Conservation (phyloP, 2,329 filamentous ascomycete genomes). For the Alternaria viburni region DNA sequence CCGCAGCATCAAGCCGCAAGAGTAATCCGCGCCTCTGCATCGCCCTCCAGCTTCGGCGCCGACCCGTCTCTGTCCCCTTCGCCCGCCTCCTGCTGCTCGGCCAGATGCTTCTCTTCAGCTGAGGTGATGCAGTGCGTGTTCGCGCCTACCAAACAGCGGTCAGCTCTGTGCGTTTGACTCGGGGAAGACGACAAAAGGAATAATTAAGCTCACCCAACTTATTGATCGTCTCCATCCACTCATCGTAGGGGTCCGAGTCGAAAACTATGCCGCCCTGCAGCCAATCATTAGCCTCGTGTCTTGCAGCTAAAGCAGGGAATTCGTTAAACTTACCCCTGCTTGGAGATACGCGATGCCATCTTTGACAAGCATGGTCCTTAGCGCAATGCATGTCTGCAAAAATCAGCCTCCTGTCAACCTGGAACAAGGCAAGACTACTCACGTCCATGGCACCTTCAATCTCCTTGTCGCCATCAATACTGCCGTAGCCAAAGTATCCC, state of each 20-base stretch:
- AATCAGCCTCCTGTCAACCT: slow-evolving; percentile 32
- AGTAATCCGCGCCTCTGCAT: slow-evolving; percentile 32
- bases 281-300: slow-evolving; percentile 26
- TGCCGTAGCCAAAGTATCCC: slow-evolving; percentile 92
- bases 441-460: slow-evolving; percentile 85
- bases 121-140: slow-evolving; percentile 88
- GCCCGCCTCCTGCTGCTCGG: slow-evolving; percentile 47
- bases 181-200: background rate
- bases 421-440: slow-evolving; percentile 27
- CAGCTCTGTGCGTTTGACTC: slow-evolving; percentile 18
- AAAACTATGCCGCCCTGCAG: slow-evolving; percentile 45
- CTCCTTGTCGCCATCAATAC: slow-evolving; percentile 66
- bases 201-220: slow-evolving; percentile 68
- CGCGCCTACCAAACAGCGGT: slow-evolving; percentile 54
- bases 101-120: slow-evolving; percentile 74
- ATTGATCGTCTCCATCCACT: slow-evolving; percentile 97
- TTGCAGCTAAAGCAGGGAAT: slow-evolving; percentile 21
- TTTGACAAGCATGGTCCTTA: slow-evolving; percentile 94
- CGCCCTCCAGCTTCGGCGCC: slow-evolving; percentile 15
- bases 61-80: slow-evolving; percentile 16
- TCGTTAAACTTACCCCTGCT: slow-evolving; percentile 71
- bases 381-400: slow-evolving; percentile 65
- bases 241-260: slow-evolving; percentile 87
- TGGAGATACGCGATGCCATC: slow-evolving; percentile 92
- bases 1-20: slow-evolving; percentile 32